phyloP scores from a whole-genome alignment of 75 land plant genomes.

The Chamaecyparis obtusa region DNA sequence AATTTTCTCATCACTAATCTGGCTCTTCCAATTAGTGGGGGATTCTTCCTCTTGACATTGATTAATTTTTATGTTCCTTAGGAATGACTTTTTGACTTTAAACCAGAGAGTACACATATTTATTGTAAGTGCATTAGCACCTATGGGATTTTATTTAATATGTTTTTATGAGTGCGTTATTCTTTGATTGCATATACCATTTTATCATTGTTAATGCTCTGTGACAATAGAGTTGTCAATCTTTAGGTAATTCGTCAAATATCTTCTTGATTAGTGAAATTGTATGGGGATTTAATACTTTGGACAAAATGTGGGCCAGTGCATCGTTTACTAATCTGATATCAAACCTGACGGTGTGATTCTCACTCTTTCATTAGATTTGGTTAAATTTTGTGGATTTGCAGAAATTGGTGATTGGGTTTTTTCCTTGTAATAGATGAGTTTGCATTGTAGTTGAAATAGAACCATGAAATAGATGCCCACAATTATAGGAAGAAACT shows the following conservation, averaged over 20 bases:
- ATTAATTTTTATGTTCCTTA: too few relatives aligned
- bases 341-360: background rate
- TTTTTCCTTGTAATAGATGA: background rate
- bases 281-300: background rate
- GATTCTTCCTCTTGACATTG: background rate
- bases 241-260: too few relatives aligned
- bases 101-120: background rate
- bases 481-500: background rate
- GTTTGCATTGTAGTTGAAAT: background rate
- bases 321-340: too few relatives aligned
- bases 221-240: background rate
- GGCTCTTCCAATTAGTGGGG: background rate
- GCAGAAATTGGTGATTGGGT: background rate
- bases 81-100: background rate
- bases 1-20: background rate
- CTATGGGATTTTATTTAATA: background rate
- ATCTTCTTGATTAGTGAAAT: background rate
- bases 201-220: too few relatives aligned
- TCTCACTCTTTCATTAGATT: background rate
- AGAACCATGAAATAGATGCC: background rate
- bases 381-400: background rate
- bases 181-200: background rate
- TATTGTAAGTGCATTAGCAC: too few relatives aligned
- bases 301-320: too few relatives aligned
- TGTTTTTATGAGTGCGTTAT: background rate